Evolutionary conservation across 192 early-diverging fungal genomes (phyloP).

Genomic region (Backusella morwellensis): DNA sequence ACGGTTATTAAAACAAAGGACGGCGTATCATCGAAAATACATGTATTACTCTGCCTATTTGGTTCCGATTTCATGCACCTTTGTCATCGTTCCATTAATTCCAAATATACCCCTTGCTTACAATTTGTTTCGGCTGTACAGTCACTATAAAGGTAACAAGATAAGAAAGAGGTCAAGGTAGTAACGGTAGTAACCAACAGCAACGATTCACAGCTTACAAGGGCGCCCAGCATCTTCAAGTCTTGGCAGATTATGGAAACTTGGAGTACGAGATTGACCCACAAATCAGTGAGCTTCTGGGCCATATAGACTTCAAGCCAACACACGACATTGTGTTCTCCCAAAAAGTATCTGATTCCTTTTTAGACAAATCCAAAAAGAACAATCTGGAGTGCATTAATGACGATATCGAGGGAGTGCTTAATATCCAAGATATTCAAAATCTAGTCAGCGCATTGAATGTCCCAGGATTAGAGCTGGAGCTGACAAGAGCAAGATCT

Average conservation of each 20-base stretch:
- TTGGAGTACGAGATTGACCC: not conserved
- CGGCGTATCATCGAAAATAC: slow-evolving; percentile 70
- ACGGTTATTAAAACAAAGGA: slow-evolving; percentile 41
- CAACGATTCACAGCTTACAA: slow-evolving; percentile 23
- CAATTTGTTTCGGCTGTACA: slow-evolving; percentile 77
- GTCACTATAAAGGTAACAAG: slow-evolving; percentile 71
- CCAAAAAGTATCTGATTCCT: not conserved
- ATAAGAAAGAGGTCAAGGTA: not conserved
- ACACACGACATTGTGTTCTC: slow-evolving; percentile 26
- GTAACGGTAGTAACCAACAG: not conserved
- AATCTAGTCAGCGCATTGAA: slow-evolving; percentile 41
- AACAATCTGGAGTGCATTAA: slow-evolving; percentile 15
- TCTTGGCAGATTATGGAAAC: not conserved
- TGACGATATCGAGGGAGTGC: slow-evolving; percentile 26
- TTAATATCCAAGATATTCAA: slow-evolving; percentile 36
- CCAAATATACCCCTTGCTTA: slow-evolving; percentile 80
- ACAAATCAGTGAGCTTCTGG: slow-evolving; percentile 8
- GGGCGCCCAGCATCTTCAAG: slow-evolving; percentile 30
- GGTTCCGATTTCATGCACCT: slow-evolving; percentile 66
- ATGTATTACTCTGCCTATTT: slow-evolving; percentile 65
- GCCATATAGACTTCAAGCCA: not conserved
- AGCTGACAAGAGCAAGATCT: slow-evolving; percentile 49
- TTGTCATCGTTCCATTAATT: slow-evolving; percentile 69
- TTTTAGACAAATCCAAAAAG: slow-evolving; percentile 7
- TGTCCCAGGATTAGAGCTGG: slow-evolving; percentile 44